phyloP scores from a whole-genome alignment of 257 asterid genomes.

The Agastache rugosa region DNA sequence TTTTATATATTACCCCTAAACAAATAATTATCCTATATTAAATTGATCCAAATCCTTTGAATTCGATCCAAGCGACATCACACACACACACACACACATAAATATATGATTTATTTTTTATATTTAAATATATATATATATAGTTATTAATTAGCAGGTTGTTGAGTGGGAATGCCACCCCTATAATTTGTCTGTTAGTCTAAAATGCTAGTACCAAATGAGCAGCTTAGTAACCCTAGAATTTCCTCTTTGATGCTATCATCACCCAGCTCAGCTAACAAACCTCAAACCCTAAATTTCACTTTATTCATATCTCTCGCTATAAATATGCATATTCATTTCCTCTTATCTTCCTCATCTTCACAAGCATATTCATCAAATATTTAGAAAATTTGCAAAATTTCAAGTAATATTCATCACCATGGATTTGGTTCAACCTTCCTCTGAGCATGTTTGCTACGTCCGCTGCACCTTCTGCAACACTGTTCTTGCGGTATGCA shows the following conservation, averaged over 20 bases:
- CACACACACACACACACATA: too few relatives aligned
- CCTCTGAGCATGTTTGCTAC: slow-evolving; percentile 87
- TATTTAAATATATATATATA: too few relatives aligned
- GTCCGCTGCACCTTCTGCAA: slow-evolving; percentile 94
- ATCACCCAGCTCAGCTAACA: slow-evolving; percentile 26
- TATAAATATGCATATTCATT: neutral
- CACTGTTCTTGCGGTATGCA: slow-evolving; percentile 91
- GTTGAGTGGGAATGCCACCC: slow-evolving; percentile 30
- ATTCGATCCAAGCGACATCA: too few relatives aligned
- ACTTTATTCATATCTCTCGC: slow-evolving; percentile 33
- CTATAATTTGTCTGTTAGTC: slow-evolving; percentile 42
- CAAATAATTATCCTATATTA: too few relatives aligned
- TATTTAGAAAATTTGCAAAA: neutral
- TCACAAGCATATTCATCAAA: neutral
- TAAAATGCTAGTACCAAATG: slow-evolving; percentile 31
- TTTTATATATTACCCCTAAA: too few relatives aligned
- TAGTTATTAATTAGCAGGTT: slow-evolving; percentile 1
- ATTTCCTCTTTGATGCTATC: slow-evolving; percentile 33
- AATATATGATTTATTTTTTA: too few relatives aligned
- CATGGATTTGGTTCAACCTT: slow-evolving; percentile 78
- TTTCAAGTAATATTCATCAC: slow-evolving; percentile 6
- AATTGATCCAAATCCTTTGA: too few relatives aligned
- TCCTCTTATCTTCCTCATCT: slow-evolving; percentile 37
- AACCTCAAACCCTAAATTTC: slow-evolving; percentile 45
- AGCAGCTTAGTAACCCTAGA: slow-evolving; percentile 50